Percentiles rank a stretch among this genome's conserved stretches.
These are phyloP conservation scores for Phytophthora pseudosyringae DNA, from an alignment of 352 stramenopile genomes.

Conservation along the genomic window DNA sequence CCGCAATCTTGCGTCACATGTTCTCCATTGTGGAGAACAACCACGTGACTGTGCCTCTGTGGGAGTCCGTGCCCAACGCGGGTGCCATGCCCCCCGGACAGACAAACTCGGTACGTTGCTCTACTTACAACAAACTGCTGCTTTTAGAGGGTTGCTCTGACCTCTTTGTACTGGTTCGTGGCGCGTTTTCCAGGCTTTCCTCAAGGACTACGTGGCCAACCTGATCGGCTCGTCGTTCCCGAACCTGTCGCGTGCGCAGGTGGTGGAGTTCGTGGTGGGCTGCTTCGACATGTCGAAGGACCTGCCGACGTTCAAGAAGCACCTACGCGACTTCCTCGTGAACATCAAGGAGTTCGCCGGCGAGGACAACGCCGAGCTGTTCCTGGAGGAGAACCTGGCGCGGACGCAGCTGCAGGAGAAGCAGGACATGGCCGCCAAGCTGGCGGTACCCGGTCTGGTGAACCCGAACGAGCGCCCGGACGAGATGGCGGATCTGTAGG, in stretches of 20 bases:
- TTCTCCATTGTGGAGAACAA: slow-evolving; percentile 97
- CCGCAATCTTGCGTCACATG: slow-evolving; percentile 97
- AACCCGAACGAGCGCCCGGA: slow-evolving; percentile 92
- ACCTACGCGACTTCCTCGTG: slow-evolving; percentile 99
- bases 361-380: slow-evolving; percentile 98
- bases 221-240: slow-evolving; percentile 97
- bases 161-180: neutral
- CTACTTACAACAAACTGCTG: neutral
- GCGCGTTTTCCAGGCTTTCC: slow-evolving; percentile 69
- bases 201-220: slow-evolving; percentile 97
- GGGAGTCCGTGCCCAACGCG: slow-evolving; percentile 90
- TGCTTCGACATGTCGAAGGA: slow-evolving; percentile 99
- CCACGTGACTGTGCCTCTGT: slow-evolving; percentile 96
- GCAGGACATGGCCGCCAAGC: slow-evolving; percentile 78
- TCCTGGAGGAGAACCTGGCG: slow-evolving; percentile 94
- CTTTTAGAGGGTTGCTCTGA: neutral
- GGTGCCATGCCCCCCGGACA: slow-evolving; percentile 60
- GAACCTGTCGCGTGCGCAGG: slow-evolving; percentile 94
- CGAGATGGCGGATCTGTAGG: slow-evolving; percentile 88
- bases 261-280: slow-evolving; percentile 96
- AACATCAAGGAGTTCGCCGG: slow-evolving; percentile 98
- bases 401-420: slow-evolving; percentile 89
- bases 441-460: slow-evolving; percentile 91
- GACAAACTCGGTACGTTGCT: slow-evolving; percentile 74
- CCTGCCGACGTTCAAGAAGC: slow-evolving; percentile 97